These are phyloP conservation scores for Hymenoscyphus scutula DNA, from an alignment of 2,329 filamentous ascomycete species.

Conservation along the genomic window DNA sequence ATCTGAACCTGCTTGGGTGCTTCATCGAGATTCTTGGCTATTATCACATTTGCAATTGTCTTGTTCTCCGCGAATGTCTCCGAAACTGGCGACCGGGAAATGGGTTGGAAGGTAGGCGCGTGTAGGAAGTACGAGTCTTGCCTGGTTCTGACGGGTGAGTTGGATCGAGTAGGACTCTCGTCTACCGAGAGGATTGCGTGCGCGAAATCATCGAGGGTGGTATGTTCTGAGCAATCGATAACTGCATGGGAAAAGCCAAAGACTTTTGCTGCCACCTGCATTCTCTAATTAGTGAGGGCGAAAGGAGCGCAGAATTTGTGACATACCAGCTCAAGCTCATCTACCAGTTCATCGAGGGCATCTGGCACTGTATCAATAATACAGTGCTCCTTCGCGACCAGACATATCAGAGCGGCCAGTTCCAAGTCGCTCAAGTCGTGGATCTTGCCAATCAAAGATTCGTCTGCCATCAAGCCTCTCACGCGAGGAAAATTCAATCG, in stretches of 20 bases:
- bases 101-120: slow-evolving; percentile 30
- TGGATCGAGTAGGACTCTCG: slow-evolving; percentile 23
- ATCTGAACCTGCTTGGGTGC: slow-evolving; percentile 78
- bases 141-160: slow-evolving; percentile 30
- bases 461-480: slow-evolving; percentile 55
- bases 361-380: slow-evolving; percentile 71
- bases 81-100: slow-evolving; percentile 34
- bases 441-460: slow-evolving; percentile 63
- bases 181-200: slow-evolving; percentile 52
- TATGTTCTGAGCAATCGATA: slow-evolving; percentile 69
- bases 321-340: slow-evolving; percentile 68
- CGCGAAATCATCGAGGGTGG: slow-evolving; percentile 78
- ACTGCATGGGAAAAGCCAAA: slow-evolving; percentile 72
- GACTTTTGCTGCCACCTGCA: slow-evolving; percentile 62
- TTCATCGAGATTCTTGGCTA: slow-evolving; percentile 75
- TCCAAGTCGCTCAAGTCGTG: slow-evolving; percentile 83
- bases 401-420: slow-evolving; percentile 77
- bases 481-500: slow-evolving; percentile 15
- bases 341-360: slow-evolving; percentile 64
- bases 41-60: slow-evolving; percentile 75
- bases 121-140: slow-evolving; percentile 34
- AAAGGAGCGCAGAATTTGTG: neutral
- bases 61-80: slow-evolving; percentile 43
- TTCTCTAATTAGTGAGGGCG: slow-evolving; percentile 11
- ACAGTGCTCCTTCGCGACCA: slow-evolving; percentile 82